These are phyloP conservation scores for Anaeromyces robustus DNA, from an alignment of 192 early-diverging fungal species.

Conservation along the genomic window DNA sequence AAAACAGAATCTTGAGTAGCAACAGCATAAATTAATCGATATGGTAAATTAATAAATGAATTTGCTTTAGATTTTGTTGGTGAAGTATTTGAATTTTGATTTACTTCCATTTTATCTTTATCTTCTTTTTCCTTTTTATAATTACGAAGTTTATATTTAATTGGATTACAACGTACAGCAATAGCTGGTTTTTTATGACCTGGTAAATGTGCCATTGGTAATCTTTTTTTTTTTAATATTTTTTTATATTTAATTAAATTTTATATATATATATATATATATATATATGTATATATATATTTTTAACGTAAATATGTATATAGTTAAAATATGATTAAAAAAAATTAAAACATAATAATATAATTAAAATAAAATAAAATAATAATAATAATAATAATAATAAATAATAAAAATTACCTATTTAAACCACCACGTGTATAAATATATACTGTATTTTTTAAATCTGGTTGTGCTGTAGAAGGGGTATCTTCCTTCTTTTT, in stretches of 20 bases:
- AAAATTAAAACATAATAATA: no score
- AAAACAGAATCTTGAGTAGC: conserved; percentile 67
- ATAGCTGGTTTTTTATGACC: conserved; percentile 64
- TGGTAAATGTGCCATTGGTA: conserved; percentile 51
- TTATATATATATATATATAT: no score
- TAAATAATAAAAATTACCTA: conserved; percentile 4
- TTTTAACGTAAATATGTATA: no score
- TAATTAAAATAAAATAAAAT: no score
- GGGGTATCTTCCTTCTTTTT: conserved; percentile 15
- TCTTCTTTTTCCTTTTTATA: background rate
- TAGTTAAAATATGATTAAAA: no score
- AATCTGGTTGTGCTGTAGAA: conserved; percentile 10
- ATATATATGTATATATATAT: no score
- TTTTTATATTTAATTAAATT: conserved; percentile 22
- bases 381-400: no score
- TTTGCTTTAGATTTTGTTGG: background rate
- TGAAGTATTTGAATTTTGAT: conserved; percentile 21
- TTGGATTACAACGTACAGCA: conserved; percentile 54
- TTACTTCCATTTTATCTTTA: no score
- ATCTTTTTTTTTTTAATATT: conserved; percentile 11
- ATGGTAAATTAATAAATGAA: conserved; percentile 21
- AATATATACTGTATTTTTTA: conserved; percentile 44
- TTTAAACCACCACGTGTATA: conserved; percentile 44
- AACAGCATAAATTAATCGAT: conserved; percentile 72
- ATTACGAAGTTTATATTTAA: conserved; percentile 14